A percentile compares a stretch with the other conserved stretches of the same genome.
phyloP scores from a whole-genome alignment of 2,329 filamentous ascomycete genomes.

The Apiospora saccharicola region DNA sequence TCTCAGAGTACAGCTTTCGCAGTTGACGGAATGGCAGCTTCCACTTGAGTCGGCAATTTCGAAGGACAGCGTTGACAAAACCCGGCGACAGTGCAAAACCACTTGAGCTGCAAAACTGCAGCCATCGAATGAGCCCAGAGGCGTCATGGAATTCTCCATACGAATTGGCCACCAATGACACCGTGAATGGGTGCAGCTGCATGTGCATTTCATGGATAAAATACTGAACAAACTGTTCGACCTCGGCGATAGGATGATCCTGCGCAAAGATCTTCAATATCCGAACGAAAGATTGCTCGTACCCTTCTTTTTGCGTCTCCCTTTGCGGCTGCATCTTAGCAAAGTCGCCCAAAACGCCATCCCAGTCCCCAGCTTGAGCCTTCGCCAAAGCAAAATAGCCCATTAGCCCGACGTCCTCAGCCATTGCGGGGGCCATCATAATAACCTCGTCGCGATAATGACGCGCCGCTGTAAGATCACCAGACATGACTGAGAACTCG shows the following conservation, averaged over 20 bases:
- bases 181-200: constrained; percentile 45
- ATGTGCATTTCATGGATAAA: constrained; percentile 47
- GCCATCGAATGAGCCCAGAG: constrained; percentile 49
- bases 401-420: constrained; percentile 43
- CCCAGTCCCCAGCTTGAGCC: constrained; percentile 52
- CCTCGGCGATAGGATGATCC: constrained; percentile 49
- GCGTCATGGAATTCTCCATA: constrained; percentile 50
- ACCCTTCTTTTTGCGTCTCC: constrained; percentile 30
- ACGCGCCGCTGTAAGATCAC: constrained; percentile 41
- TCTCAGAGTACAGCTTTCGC: constrained; percentile 43
- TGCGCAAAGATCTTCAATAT: constrained; percentile 49
- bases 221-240: constrained; percentile 48
- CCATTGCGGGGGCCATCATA: constrained; percentile 36
- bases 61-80: constrained; percentile 50
- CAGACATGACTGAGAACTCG: constrained; percentile 49
- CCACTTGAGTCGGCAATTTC: constrained; percentile 48
- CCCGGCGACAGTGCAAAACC: constrained; percentile 47
- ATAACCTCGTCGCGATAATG: constrained; percentile 40
- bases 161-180: constrained; percentile 52
- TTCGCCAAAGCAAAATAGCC: constrained; percentile 46
- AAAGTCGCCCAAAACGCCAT: constrained; percentile 46
- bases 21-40: constrained; percentile 47
- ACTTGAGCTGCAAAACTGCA: constrained; percentile 46
- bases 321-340: constrained; percentile 33
- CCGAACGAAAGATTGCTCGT: constrained; percentile 45